A percentile compares a stretch with the other conserved stretches of the same genome.
These are phyloP conservation scores for Solanum boliviense DNA, from an alignment of 257 asterid genomes.

Conservation along the genomic window DNA sequence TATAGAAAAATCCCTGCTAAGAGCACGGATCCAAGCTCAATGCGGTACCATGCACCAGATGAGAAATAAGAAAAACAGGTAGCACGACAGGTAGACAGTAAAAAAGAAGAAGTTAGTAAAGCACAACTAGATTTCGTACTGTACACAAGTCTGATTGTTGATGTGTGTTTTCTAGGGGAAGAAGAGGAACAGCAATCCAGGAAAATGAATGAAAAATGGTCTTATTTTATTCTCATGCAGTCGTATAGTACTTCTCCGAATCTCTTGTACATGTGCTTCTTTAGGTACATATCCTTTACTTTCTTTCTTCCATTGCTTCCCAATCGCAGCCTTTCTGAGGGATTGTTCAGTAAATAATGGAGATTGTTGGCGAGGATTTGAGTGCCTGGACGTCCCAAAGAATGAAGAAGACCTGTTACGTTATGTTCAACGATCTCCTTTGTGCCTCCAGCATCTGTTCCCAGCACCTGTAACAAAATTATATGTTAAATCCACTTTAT, in stretches of 20 bases:
- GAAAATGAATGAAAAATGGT: slow-evolving; percentile 6
- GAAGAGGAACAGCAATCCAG: neutral
- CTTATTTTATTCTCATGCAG: slow-evolving; percentile 73
- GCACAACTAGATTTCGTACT: neutral
- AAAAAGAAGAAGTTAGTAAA: neutral
- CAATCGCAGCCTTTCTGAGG: slow-evolving; percentile 57
- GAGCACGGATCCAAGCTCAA: too few species aligned
- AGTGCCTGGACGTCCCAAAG: slow-evolving; percentile 76
- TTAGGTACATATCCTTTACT: slow-evolving; percentile 77
- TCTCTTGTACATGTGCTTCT: slow-evolving; percentile 83
- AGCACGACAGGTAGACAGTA: neutral
- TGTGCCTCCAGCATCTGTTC: slow-evolving; percentile 94
- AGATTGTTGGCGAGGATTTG: slow-evolving; percentile 54
- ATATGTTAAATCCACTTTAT: neutral
- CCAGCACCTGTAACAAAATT: slow-evolving; percentile 54
- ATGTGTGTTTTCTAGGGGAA: neutral
- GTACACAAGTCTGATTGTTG: neutral
- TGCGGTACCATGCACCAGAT: too few species aligned
- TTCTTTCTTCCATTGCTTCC: slow-evolving; percentile 72
- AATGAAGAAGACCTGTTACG: slow-evolving; percentile 74
- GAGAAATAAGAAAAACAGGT: neutral
- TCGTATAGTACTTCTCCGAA: slow-evolving; percentile 81
- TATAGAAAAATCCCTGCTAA: too few species aligned
- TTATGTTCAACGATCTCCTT: slow-evolving; percentile 80
- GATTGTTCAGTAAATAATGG: slow-evolving; percentile 46